These are phyloP conservation scores for Skeletonema marinoi DNA, from an alignment of 108 stramenopile genomes.

Conservation along the genomic window DNA sequence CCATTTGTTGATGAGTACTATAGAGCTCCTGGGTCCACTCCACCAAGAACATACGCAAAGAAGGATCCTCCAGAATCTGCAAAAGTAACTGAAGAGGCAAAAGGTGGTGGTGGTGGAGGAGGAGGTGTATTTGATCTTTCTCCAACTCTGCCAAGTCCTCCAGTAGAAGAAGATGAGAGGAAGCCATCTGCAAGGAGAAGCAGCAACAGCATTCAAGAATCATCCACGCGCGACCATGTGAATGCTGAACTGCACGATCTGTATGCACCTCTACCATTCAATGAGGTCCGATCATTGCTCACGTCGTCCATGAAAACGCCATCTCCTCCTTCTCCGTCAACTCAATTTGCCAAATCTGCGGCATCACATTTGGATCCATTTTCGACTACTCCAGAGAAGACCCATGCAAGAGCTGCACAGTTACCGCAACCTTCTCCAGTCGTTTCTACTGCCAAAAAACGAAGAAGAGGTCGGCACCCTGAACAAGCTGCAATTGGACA, in stretches of 20 bases:
- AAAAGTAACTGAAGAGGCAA: neutral
- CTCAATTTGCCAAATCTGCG: neutral
- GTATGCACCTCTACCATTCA: constrained; percentile 36
- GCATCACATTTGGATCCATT: neutral
- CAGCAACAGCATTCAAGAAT: neutral
- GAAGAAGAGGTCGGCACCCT: neutral
- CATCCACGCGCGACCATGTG: neutral
- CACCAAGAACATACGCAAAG: constrained; percentile 8
- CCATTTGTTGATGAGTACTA: neutral
- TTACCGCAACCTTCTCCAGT: neutral
- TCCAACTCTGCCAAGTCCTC: constrained; percentile 14
- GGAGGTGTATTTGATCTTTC: neutral
- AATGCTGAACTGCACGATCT: constrained; percentile 6
- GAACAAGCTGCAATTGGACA: neutral
- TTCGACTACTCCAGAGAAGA: neutral
- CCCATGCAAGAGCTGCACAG: neutral
- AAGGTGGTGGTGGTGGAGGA: neutral
- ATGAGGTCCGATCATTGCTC: neutral
- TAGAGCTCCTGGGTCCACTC: constrained; percentile 3
- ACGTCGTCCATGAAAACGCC: constrained; percentile 4
- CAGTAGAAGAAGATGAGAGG: constrained; percentile 41
- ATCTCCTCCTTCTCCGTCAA: constrained; percentile 1
- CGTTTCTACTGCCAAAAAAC: neutral
- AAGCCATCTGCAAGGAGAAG: constrained; percentile 24
- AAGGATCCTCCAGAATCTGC: constrained; percentile 23